A percentile compares a stretch with the other conserved stretches of the same genome.
Evolutionary conservation across 768 basidiomycete species (phyloP).

Genomic region (Lactarius vividus): DNA sequence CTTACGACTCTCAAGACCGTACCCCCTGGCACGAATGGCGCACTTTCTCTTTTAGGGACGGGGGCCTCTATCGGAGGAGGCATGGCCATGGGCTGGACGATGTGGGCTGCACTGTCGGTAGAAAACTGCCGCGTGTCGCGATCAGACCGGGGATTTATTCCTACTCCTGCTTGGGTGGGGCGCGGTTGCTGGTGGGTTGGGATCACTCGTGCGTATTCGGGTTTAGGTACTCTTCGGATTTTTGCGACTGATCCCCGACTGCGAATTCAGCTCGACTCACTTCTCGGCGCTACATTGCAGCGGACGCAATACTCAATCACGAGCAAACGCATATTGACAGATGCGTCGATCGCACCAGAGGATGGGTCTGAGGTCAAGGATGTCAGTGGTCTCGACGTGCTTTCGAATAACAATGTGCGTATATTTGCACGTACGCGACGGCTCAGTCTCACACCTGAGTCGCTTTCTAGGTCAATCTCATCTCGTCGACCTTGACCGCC

Average conservation of each 20-base stretch:
- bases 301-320: conserved; percentile 66
- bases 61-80: conserved; percentile 73
- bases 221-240: neutral
- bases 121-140: conserved; percentile 61
- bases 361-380: conserved; percentile 48
- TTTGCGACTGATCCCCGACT: neutral
- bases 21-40: conserved; percentile 91
- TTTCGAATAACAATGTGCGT: conserved; percentile 82
- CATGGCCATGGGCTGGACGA: conserved; percentile 59
- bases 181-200: conserved; percentile 63
- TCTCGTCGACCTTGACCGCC: conserved; percentile 28
- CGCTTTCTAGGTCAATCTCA: conserved; percentile 25
- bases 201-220: conserved; percentile 61
- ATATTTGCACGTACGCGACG: conserved; percentile 1
- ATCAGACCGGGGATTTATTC: conserved; percentile 39
- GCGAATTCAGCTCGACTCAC: conserved; percentile 64
- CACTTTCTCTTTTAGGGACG: conserved; percentile 72
- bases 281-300: conserved; percentile 87
- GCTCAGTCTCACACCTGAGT: neutral
- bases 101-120: conserved; percentile 52
- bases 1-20: conserved; percentile 75
- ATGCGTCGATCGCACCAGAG: conserved; percentile 38
- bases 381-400: conserved; percentile 60
- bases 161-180: conserved; percentile 57
- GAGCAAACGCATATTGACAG: conserved; percentile 62